Evolutionary conservation across 1,284 basidiomycete species (phyloP), one percentile per base, ranked within the genome.

Genomic region (Schizophyllum amplum): DNA sequence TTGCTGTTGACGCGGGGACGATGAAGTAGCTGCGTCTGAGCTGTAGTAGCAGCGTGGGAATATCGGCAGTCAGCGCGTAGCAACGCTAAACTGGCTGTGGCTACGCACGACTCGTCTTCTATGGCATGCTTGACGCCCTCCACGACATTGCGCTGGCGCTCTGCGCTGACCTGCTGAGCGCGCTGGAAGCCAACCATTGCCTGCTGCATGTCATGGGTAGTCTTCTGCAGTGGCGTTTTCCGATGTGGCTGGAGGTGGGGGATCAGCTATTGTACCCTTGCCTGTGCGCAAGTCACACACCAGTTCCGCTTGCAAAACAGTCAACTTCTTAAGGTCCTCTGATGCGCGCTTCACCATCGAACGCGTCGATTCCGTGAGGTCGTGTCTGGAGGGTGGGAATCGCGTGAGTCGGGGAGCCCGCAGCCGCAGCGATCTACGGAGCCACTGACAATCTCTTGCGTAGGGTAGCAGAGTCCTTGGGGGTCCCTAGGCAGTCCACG

Each of bases 341-440:
- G 93, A 94, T 4, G 91, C 90, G 59, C 93, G 87, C 74, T 98
- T 98, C 46, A 93, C 88, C 83, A 98, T 94, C 9, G 89, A 87
- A 51, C 95, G 83, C 47, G 96, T 98, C 27, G 92, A 85, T 67
- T 98, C 96, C 1, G 92, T 95, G 58, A 98, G 76, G 72, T 98
- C 94, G 75, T 90, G 87, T 48, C 87, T 84, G 58, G 42, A 20
- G n/a, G 23, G 53, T 15, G 48, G 49, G 5, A 56, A 33, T 47
- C 42, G 23, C 33, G 33, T 21, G 50, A 3, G 33, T 22, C 21
- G 21, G 46, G 33, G 53, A 59, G 51, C 52, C 11, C 25, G 21
- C 33, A 9, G 33, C 7, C 27, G 26, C 22, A 42, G n/a, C n/a
- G n/a, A n/a, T 17, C 13, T 9, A 5, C 27, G 27, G 27, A 13